Evolutionary conservation across 495 filamentous ascomycete species (phyloP), one percentile per base, ranked within the genome.

Genomic region (Neurospora intermedia): DNA sequence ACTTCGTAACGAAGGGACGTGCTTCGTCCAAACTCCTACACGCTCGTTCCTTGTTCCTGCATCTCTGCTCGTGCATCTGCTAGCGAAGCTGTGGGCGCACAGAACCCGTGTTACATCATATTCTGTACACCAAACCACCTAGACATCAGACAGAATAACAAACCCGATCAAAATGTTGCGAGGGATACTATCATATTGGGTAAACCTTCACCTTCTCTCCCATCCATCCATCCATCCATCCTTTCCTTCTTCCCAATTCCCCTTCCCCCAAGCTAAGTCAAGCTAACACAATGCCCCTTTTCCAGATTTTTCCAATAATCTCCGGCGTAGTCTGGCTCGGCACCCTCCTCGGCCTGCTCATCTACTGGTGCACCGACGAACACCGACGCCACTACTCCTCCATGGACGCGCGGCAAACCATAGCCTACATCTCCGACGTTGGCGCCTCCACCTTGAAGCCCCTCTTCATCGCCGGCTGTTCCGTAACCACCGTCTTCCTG

Each of bases 381-480:
- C 86, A 91, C 38, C 77, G 82, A 18, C 87, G 87, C 0, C 80
- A 86, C 77, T 97, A 96, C 77, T 3, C 80, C 11, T 91, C 89
- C 46, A 93, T 94, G 92, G 80, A 82, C n/a, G 23, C 73, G 0
- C 78, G 76, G 69, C 92, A 95, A 77, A 84, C 78, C 3, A 93
- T 97, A 72, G 92, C 95, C 80, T 97, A 92, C 79, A 93, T 94
- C 76, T 92, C 90, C n/a, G 94, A 98, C 81, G 85, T 97, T 39
- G 96, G 94, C 74, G 84, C 83, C 8, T 75, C 77, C 31, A 69
- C 84, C 0, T 83, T 97, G 4, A 93, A 97, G 74, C 96, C 96
- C 0, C 84, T 98, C 2, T 99, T 99, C 84, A 89, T 99, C 73
- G 84, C 89, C 13, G 94, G 94, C 71, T 91, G 90, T 82, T 83